Base-by-base conservation (phyloP, 768 basidiomycete genomes). In the Lactifluus rugatus region DNA sequence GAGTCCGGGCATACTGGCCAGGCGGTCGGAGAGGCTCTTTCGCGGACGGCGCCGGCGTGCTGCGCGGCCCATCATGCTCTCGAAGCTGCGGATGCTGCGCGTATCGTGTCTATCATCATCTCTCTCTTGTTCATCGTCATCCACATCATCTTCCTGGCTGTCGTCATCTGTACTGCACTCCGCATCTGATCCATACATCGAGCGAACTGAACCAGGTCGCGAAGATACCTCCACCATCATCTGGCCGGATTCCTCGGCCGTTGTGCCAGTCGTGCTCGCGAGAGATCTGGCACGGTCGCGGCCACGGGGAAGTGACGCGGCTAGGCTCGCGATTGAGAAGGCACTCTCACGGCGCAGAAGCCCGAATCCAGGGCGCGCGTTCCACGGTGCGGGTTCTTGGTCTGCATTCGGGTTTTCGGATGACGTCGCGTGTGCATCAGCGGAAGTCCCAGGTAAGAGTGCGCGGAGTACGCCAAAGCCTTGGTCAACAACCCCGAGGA, bases 401-500 rank as follows among this genome's bases (percentile, higher is more conserved):
- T 66, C 65, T 17, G 44, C 4, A 19, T 25, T 51, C 19, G 32
- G 32, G 13, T 51, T 46, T 10, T 47, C 61, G 13, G 55, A 23
- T 28, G 54, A 26, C 10, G 59, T 13, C 19, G 65, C 64, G n/a
- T 61, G 62, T 61, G 64, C 51, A 54, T 68, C 64, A 50, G 69
- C 61, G 2, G 69, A 62, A 25, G 70, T 67, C 11, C 75, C 75
- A 0, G 80, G 91, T 53, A 94, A 76, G 44, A 93, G 74, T 4
- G 89, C 84, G 17, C 89, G 80, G 16, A 96, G 75, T 62, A 93
- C 88, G 17, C 89, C 88, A 70, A 94, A 93, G 2, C 89, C 90
- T 0, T 90, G 82, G 68, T 95, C 93, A 48, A 95, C 87, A 52
- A 96, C 92, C 23, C 89, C 93, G 5, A 79, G 84, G 52, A 91